Evolutionary conservation across 768 basidiomycete genomes (phyloP).

Genomic region (Mycena albidolilacea): DNA sequence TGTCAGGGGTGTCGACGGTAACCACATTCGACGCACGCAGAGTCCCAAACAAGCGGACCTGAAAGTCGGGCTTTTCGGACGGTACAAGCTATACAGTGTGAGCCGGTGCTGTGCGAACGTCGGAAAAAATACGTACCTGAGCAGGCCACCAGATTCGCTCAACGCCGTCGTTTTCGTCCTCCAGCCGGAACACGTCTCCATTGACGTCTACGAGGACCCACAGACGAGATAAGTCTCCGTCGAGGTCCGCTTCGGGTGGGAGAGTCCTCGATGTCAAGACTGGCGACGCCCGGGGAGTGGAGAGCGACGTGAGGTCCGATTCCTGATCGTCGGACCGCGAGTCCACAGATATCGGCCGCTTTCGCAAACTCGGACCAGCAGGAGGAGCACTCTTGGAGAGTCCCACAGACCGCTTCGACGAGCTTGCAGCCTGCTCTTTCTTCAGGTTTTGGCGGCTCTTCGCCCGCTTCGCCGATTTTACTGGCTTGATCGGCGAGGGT

Average conservation of each 20-base stretch:
- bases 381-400: neutral
- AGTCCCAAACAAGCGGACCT: conserved; percentile 46
- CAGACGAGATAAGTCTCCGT: conserved; percentile 49
- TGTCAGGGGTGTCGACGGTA: conserved; percentile 51
- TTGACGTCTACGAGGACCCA: conserved; percentile 68
- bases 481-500: conserved; percentile 6
- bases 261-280: conserved; percentile 10
- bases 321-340: conserved; percentile 28
- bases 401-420: conserved; percentile 3
- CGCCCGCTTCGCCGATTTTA: conserved; percentile 17
- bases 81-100: conserved; percentile 12
- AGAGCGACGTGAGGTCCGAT: conserved; percentile 38
- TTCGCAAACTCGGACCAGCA: neutral
- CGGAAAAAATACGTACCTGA: conserved; percentile 58
- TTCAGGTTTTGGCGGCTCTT: conserved; percentile 13
- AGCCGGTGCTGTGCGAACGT: conserved; percentile 23
- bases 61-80: neutral
- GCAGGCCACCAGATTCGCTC: conserved; percentile 80
- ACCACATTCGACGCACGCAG: conserved; percentile 39
- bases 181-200: conserved; percentile 50
- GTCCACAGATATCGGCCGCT: conserved; percentile 22
- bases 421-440: conserved; percentile 3
- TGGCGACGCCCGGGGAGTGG: conserved; percentile 29
- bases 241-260: neutral
- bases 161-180: conserved; percentile 44